phyloP scores from a whole-genome alignment of 2,329 filamentous ascomycete species.

The Cordyceps farinosa region DNA sequence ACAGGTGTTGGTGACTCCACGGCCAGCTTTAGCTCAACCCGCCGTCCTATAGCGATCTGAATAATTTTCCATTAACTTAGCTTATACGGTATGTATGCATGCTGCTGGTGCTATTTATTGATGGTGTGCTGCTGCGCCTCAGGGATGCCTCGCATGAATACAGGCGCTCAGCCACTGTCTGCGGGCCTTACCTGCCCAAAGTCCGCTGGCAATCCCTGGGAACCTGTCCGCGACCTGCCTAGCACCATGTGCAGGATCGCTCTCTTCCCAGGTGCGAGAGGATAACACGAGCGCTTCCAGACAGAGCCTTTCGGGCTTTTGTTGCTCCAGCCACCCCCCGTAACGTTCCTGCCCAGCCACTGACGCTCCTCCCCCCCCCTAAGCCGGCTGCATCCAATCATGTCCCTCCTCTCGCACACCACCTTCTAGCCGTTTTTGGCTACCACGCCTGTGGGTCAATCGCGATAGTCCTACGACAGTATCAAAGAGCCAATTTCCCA shows the following conservation, averaged over 20 bases:
- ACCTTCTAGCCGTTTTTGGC: constrained; percentile 7
- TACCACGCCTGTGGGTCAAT: constrained; percentile 8
- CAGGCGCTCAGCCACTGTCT: neutral
- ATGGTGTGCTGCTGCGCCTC: constrained; percentile 7
- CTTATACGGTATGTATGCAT: too few species aligned
- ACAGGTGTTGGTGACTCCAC: too few species aligned
- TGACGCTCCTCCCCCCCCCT: neutral
- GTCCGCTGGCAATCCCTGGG: neutral
- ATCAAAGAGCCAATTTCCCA: constrained; percentile 19
- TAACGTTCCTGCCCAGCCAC: neutral
- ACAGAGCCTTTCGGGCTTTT: neutral
- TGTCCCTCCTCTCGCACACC: neutral
- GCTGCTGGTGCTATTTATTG: neutral
- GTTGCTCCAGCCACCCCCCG: neutral
- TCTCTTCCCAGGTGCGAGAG: too few species aligned
- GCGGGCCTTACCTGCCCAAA: neutral
- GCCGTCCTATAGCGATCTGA: too few species aligned
- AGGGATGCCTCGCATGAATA: neutral
- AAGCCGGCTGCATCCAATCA: constrained; percentile 10
- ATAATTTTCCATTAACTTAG: too few species aligned
- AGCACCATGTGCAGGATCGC: too few species aligned
- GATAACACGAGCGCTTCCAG: too few species aligned
- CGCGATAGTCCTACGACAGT: constrained; percentile 13
- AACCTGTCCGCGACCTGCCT: too few species aligned
- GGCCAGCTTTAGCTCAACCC: too few species aligned